These are phyloP conservation scores for Chaetothyriales sp. DNA, from an alignment of 2,329 filamentous ascomycete species.

Conservation along the genomic window DNA sequence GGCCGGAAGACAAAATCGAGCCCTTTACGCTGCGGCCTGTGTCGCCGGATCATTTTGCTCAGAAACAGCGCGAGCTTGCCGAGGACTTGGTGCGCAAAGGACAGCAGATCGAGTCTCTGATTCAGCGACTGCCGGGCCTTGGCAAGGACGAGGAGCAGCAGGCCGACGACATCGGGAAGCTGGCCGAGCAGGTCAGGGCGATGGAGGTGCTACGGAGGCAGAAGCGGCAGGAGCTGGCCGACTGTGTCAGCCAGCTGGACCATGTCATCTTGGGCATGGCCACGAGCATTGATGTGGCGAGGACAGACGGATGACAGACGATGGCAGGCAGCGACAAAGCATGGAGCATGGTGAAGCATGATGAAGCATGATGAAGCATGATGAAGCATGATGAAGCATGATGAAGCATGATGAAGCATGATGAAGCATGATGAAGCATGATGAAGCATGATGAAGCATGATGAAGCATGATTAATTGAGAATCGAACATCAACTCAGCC, in stretches of 20 bases:
- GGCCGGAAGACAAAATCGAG: slow-evolving; percentile 19
- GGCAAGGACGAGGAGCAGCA: slow-evolving; percentile 33
- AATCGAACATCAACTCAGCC: neutral
- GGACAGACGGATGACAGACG: neutral
- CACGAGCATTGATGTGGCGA: slow-evolving; percentile 10
- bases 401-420: too few species aligned
- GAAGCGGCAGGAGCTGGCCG: slow-evolving; percentile 31
- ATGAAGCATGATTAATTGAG: neutral
- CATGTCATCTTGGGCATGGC: slow-evolving; percentile 21
- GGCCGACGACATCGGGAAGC: slow-evolving; percentile 28
- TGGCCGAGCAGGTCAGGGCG: slow-evolving; percentile 31
- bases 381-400: too few species aligned
- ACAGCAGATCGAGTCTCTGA: slow-evolving; percentile 38
- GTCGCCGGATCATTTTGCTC: slow-evolving; percentile 28
- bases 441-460: too few species aligned
- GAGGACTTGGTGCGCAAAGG: slow-evolving; percentile 37
- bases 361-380: too few species aligned
- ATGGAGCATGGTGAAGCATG: too few species aligned
- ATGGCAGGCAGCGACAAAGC: neutral
- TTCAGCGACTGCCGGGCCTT: slow-evolving; percentile 34
- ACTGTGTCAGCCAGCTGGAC: slow-evolving; percentile 29
- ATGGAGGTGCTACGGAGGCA: slow-evolving; percentile 31
- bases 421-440: too few species aligned
- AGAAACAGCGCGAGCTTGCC: slow-evolving; percentile 34
- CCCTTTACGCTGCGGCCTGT: slow-evolving; percentile 27